Conservation (phyloP, 495 filamentous ascomycete species). For the Tuber microsphaerosporum region DNA sequence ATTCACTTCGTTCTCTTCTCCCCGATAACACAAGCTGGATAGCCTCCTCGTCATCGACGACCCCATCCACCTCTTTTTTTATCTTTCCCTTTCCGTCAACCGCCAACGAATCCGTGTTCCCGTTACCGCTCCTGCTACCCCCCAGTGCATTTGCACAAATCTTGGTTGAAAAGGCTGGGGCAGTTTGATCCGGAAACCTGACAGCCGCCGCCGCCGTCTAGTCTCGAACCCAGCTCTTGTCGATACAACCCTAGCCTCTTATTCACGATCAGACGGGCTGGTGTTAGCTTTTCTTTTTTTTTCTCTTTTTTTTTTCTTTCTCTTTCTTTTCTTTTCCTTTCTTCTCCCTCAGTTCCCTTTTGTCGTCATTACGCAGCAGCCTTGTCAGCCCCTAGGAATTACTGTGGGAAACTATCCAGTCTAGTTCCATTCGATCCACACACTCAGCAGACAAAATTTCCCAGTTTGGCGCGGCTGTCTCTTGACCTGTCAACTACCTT, state of each 20-base stretch:
- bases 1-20: background rate
- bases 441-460: background rate
- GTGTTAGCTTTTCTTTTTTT: background rate
- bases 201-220: background rate
- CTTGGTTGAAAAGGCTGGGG: background rate
- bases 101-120: background rate
- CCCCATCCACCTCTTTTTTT: background rate
- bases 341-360: background rate
- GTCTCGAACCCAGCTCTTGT: background rate
- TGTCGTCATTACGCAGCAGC: slow-evolving; percentile 29
- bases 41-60: background rate
- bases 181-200: slow-evolving; percentile 1
- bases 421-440: background rate
- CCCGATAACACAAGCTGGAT: background rate
- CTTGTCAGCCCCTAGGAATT: slow-evolving; percentile 13
- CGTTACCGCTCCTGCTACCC: slow-evolving; percentile 1
- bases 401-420: background rate
- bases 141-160: background rate
- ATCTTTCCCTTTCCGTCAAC: background rate
- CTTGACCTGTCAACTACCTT: background rate
- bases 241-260: background rate
- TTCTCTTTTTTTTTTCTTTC: slow-evolving; percentile 20
- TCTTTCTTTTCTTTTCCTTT: slow-evolving; percentile 20
- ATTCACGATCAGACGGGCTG: background rate
- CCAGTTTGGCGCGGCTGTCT: background rate